Evolutionary conservation across 1,284 basidiomycete genomes (phyloP).

Genomic region (Athelia psychrophila): DNA sequence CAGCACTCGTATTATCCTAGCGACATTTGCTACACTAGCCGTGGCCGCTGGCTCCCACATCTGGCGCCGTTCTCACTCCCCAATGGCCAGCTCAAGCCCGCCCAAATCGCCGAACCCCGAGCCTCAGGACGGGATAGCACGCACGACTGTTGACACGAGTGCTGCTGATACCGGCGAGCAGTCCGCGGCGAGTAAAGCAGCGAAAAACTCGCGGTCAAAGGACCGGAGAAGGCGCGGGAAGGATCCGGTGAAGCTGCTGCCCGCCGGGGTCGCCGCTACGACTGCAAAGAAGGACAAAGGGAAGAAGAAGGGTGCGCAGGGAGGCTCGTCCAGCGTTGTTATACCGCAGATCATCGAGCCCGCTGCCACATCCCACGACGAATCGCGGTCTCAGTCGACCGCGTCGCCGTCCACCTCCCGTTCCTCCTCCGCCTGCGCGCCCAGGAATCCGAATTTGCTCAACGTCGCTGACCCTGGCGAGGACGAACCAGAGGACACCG

Average conservation of each 20-base stretch:
- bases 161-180: slow-evolving; percentile 1
- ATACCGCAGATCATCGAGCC: slow-evolving; percentile 1
- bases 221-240: slow-evolving; percentile 54
- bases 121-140: not conserved
- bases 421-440: not conserved
- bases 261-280: slow-evolving; percentile 33
- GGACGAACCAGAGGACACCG: not conserved
- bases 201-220: slow-evolving; percentile 46
- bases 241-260: slow-evolving; percentile 47
- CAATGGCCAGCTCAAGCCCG: not conserved
- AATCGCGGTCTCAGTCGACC: not conserved
- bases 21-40: not conserved
- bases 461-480: not conserved
- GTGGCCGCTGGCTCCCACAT: not conserved
- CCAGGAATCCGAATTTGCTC: not conserved
- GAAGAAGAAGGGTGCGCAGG: not conserved
- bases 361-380: not conserved
- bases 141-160: not conserved
- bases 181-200: slow-evolving; percentile 19
- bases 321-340: not conserved
- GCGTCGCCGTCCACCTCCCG: not conserved
- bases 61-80: not conserved
- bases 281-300: slow-evolving; percentile 35
- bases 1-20: not conserved
- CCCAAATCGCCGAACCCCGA: not conserved